A percentile compares a stretch with the other conserved stretches of the same genome.
phyloP scores from a whole-genome alignment of 371 early-diverging fungal species.

The Lichtheimia corymbifera region DNA sequence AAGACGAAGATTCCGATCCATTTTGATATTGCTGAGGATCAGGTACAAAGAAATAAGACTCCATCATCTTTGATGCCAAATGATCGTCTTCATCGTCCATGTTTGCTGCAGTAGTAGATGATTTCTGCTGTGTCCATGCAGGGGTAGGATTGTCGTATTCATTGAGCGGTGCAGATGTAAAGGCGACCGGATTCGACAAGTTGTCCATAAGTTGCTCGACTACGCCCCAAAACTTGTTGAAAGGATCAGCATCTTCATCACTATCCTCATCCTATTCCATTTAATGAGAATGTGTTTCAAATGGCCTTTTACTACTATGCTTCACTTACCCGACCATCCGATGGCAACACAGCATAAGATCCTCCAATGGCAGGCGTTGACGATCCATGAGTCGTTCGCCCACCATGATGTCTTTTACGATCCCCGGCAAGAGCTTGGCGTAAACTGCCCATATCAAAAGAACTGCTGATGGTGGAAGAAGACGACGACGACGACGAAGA shows the following conservation, averaged over 20 bases:
- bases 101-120: not conserved
- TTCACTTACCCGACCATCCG: slow-evolving; percentile 11
- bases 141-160: slow-evolving; percentile 47
- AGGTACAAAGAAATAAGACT: slow-evolving; percentile 63
- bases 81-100: slow-evolving; percentile 7
- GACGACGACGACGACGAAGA: too few species aligned
- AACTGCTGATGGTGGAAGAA: too few species aligned
- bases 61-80: slow-evolving; percentile 39
- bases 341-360: slow-evolving; percentile 29
- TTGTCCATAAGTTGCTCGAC: slow-evolving; percentile 75
- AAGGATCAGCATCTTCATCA: slow-evolving; percentile 65
- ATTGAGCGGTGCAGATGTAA: slow-evolving; percentile 70
- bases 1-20: too few species aligned
- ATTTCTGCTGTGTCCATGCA: slow-evolving; percentile 1
- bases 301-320: too few species aligned
- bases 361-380: slow-evolving; percentile 27
- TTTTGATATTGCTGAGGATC: too few species aligned
- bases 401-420: not conserved
- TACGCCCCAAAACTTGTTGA: slow-evolving; percentile 82
- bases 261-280: slow-evolving; percentile 14
- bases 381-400: not conserved
- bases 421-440: slow-evolving; percentile 14
- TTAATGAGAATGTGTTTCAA: too few species aligned
- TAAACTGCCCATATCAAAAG: slow-evolving; percentile 14
- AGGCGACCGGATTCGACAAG: slow-evolving; percentile 77